Conservation (phyloP, 768 basidiomycete genomes). For the Collybia nuda region DNA sequence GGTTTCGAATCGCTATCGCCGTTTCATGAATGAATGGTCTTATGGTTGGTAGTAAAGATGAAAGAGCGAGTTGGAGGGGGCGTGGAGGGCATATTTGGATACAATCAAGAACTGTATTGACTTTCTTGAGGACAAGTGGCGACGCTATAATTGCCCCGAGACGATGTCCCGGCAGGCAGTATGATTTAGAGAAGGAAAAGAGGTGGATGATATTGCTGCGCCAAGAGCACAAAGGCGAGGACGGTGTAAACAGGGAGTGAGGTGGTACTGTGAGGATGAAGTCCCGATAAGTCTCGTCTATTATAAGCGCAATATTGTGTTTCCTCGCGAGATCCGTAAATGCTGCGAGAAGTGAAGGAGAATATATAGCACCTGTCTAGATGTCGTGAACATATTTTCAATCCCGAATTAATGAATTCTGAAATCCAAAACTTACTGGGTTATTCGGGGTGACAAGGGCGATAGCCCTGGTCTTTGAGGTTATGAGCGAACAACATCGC, state of each 20-base stretch:
- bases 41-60: conserved; percentile 51
- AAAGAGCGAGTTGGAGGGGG: conserved; percentile 68
- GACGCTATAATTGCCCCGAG: conserved; percentile 72
- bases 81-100: conserved; percentile 81
- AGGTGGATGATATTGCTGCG: conserved; percentile 62
- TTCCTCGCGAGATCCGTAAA: conserved; percentile 61
- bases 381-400: neutral
- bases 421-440: conserved; percentile 43
- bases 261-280: conserved; percentile 53
- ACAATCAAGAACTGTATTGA: conserved; percentile 66
- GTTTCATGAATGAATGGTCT: conserved; percentile 50
- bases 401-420: neutral
- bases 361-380: conserved; percentile 71
- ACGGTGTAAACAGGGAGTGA: conserved; percentile 51
- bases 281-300: conserved; percentile 92
- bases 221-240: conserved; percentile 48
- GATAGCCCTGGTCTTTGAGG: conserved; percentile 62
- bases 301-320: conserved; percentile 58
- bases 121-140: conserved; percentile 44
- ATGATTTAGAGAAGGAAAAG: conserved; percentile 81
- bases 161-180: conserved; percentile 80
- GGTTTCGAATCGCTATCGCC: conserved; percentile 44
- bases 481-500: conserved; percentile 51
- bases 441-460: conserved; percentile 79
- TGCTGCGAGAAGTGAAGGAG: conserved; percentile 49